phyloP scores from a whole-genome alignment of 2,329 filamentous ascomycete genomes.

The Nemania sp. region DNA sequence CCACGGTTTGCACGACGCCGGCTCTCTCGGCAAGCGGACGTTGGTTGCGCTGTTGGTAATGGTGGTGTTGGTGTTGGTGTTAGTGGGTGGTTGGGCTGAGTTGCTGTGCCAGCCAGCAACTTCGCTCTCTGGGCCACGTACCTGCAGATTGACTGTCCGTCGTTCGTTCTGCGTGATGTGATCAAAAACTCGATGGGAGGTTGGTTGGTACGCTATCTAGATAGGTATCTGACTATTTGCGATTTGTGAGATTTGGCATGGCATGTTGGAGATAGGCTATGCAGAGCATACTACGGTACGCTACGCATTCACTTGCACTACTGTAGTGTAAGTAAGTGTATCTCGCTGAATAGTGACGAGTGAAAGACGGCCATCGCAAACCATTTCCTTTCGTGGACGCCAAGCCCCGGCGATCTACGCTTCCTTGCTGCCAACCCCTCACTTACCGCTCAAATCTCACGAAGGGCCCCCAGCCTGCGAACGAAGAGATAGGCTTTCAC shows the following conservation, averaged over 20 bases:
- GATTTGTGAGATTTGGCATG: not conserved
- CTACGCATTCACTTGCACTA: no score
- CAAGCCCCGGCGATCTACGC: constrained; percentile 17
- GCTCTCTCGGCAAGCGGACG: not conserved
- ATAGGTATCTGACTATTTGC: no score
- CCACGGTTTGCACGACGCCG: not conserved
- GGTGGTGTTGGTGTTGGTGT: no score
- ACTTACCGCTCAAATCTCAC: not conserved
- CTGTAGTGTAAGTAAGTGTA: not conserved
- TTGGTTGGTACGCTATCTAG: not conserved
- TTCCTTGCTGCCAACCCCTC: constrained; percentile 8
- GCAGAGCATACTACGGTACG: no score
- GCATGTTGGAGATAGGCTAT: no score
- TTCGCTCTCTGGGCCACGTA: not conserved
- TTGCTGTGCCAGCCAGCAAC: not conserved
- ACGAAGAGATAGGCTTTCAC: no score
- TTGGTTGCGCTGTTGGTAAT: no score
- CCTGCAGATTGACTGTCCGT: not conserved
- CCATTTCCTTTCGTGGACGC: constrained; percentile 12
- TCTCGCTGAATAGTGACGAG: not conserved
- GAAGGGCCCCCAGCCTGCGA: not conserved
- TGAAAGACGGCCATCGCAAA: constrained; percentile 13
- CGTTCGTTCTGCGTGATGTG: not conserved
- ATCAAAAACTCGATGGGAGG: not conserved
- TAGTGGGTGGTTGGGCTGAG: not conserved